A percentile compares a stretch with the other conserved stretches of the same genome.
These are phyloP conservation scores for Byssochlamys sp. DNA, from an alignment of 2,329 filamentous ascomycete species.

Conservation along the genomic window DNA sequence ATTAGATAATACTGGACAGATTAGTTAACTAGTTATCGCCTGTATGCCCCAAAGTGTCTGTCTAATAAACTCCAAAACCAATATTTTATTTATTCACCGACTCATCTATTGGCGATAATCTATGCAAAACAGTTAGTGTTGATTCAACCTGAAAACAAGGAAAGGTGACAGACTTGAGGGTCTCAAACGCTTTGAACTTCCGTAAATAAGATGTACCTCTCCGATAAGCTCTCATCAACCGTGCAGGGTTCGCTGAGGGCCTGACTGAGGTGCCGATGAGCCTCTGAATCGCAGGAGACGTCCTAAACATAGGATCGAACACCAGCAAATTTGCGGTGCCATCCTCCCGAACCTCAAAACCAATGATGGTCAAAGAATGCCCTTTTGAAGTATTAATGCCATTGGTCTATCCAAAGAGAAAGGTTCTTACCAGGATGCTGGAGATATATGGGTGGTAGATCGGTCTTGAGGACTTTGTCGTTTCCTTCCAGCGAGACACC, in stretches of 20 bases:
- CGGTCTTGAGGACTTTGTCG: constrained; percentile 60
- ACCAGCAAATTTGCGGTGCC: constrained; percentile 64
- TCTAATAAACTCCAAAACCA: background rate
- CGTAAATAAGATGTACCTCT: constrained; percentile 58
- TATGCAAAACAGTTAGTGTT: background rate
- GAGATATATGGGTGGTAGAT: constrained; percentile 75
- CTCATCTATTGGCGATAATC: background rate
- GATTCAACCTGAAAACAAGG: background rate
- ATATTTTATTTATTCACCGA: background rate
- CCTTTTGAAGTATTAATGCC: background rate
- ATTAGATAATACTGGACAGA: background rate
- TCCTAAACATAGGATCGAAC: constrained; percentile 76
- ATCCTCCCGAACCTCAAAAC: constrained; percentile 60
- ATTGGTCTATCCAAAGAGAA: background rate
- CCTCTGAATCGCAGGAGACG: constrained; percentile 53
- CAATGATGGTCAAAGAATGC: constrained; percentile 84
- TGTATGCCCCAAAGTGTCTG: background rate
- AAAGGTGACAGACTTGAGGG: constrained; percentile 51
- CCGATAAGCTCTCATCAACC: constrained; percentile 62
- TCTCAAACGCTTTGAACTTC: constrained; percentile 68
- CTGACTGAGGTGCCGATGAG: constrained; percentile 41
- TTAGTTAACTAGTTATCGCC: background rate
- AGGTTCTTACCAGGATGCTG: constrained; percentile 59
- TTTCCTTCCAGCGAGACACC: constrained; percentile 38
- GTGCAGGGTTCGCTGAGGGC: constrained; percentile 28